phyloP scores from a whole-genome alignment of 768 basidiomycete genomes.

The Lactarius quietus region DNA sequence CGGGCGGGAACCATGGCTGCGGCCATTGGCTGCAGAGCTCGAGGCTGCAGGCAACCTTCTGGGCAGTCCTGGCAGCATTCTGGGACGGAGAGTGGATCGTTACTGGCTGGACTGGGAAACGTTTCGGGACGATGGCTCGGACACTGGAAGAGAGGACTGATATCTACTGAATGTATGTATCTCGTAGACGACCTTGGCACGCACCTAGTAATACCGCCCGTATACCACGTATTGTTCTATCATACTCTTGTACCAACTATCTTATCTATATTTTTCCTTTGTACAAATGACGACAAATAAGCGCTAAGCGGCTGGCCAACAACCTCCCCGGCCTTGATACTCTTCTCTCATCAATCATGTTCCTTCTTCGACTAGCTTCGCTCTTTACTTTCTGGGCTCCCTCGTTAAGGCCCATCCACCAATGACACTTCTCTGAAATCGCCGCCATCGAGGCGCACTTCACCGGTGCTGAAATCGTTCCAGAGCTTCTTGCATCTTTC shows the following conservation, averaged over 20 bases:
- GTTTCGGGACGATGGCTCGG: constrained; percentile 14
- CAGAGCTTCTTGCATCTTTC: constrained; percentile 58
- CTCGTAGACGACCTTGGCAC: constrained; percentile 8
- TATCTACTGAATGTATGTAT: constrained; percentile 18
- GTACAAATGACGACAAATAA: background rate
- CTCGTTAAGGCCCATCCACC: constrained; percentile 41
- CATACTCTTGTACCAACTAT: constrained; percentile 7
- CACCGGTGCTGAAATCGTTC: constrained; percentile 54
- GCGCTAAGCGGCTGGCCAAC: too few relatives aligned
- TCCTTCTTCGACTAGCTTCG: constrained; percentile 26
- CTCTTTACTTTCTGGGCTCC: constrained; percentile 40
- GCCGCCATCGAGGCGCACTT: constrained; percentile 69
- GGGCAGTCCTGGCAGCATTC: constrained; percentile 7
- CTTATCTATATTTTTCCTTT: constrained; percentile 15
- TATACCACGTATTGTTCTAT: background rate
- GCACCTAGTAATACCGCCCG: background rate
- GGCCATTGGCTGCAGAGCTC: constrained; percentile 23
- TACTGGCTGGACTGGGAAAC: constrained; percentile 5
- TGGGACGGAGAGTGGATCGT: background rate
- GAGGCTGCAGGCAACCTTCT: constrained; percentile 21
- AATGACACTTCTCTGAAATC: constrained; percentile 40
- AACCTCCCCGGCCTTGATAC: too few relatives aligned
- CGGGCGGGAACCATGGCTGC: constrained; percentile 22
- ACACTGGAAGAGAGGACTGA: constrained; percentile 22
- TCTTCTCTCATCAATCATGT: constrained; percentile 6